Percentiles rank a stretch among this genome's conserved stretches.
phyloP scores from a whole-genome alignment of 345 rosid genomes.

The Linum usitatissimum region DNA sequence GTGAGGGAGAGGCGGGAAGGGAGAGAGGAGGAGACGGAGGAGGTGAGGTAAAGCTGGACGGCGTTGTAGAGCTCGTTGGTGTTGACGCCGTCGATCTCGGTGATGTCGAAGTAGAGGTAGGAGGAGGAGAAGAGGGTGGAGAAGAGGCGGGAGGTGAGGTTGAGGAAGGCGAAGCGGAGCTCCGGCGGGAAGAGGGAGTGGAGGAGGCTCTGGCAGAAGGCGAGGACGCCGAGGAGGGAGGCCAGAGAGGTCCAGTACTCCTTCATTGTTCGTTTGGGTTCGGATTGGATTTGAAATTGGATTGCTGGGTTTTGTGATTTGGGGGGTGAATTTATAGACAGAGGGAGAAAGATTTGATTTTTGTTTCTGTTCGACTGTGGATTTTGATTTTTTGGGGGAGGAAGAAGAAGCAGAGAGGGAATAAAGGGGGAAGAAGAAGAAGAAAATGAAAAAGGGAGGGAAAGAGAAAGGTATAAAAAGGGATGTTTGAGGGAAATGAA shows the following conservation, averaged over 20 bases:
- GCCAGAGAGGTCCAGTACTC: conserved; percentile 80
- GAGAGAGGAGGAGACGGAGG: conserved; percentile 44
- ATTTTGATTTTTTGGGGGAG: too few species aligned
- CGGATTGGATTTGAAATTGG: background rate
- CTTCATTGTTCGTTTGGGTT: conserved; percentile 33
- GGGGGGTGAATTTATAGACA: background rate
- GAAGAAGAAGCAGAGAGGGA: too few species aligned
- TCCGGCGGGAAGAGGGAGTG: conserved; percentile 75
- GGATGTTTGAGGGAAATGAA: background rate
- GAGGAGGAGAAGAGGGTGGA: conserved; percentile 36
- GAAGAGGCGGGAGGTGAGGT: conserved; percentile 41
- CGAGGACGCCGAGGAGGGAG: conserved; percentile 70
- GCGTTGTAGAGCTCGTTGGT: conserved; percentile 99
- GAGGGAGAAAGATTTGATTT: background rate
- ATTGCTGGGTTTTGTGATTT: background rate
- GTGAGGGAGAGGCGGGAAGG: conserved; percentile 66
- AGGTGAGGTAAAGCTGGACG: conserved; percentile 88
- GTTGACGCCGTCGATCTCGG: conserved; percentile 93
- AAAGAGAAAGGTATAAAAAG: conserved; percentile 13
- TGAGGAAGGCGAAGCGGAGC: conserved; percentile 60
- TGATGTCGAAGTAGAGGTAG: conserved; percentile 81
- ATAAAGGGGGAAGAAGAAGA: background rate
- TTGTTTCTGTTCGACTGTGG: too few species aligned
- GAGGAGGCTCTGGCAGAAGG: conserved; percentile 68
- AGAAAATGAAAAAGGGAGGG: conserved; percentile 7